These are phyloP conservation scores for Eucalyptus caleyi DNA, from an alignment of 345 rosid species.

Conservation along the genomic window DNA sequence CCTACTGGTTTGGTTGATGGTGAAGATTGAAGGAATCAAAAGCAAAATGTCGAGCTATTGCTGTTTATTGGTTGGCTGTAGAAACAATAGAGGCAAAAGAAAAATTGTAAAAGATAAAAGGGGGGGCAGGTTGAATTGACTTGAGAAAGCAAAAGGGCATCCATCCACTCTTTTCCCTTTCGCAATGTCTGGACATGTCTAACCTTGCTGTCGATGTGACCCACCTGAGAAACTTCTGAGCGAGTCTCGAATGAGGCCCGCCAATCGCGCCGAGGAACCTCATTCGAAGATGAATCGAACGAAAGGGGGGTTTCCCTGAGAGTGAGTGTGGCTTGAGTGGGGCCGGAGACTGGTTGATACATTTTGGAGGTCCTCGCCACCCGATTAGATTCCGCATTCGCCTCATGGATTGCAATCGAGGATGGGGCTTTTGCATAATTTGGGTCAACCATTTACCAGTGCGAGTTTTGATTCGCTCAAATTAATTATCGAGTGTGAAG, in stretches of 20 bases:
- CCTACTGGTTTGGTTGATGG: not conserved
- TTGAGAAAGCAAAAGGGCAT: not conserved
- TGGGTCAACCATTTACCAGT: not conserved
- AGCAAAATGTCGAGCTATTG: not conserved
- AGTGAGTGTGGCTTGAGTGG: not conserved
- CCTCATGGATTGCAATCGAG: not conserved
- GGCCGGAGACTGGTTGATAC: not conserved
- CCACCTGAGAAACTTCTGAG: not conserved
- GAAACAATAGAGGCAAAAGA: not conserved
- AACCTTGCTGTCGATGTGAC: not conserved
- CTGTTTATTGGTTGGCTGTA: not conserved
- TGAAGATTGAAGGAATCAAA: not conserved
- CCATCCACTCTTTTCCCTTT: not conserved
- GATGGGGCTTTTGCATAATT: not conserved
- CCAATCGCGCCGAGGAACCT: not conserved
- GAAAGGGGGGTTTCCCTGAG: not conserved
- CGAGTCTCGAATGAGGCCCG: not conserved
- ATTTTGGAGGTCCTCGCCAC: not conserved
- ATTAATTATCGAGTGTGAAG: not conserved
- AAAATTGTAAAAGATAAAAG: not conserved
- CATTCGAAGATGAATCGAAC: not conserved
- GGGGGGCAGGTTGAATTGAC: not conserved
- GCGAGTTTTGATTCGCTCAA: not conserved
- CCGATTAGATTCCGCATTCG: not conserved
- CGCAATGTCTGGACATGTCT: not conserved